Conservation (phyloP, 2,329 filamentous ascomycete species). For the Aspergillus sp. region DNA sequence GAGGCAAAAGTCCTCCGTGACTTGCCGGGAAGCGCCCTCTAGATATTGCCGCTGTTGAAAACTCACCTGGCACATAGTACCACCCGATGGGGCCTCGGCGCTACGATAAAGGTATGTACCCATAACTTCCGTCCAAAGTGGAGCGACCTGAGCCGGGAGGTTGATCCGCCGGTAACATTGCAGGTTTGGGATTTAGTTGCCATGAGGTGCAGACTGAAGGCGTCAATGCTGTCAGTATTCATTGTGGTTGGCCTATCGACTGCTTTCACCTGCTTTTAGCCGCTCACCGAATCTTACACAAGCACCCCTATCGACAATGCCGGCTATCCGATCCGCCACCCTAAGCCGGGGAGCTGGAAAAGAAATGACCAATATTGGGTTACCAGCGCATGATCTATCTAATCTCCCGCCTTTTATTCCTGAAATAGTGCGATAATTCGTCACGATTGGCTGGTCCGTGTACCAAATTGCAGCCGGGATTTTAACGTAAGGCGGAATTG, state of each 20-base stretch:
- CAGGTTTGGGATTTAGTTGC: not conserved
- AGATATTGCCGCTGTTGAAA: not conserved
- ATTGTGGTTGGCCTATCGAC: not conserved
- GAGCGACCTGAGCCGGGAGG: not conserved
- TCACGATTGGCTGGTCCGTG: not conserved
- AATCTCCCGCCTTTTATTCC: not conserved
- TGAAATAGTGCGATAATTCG: not conserved
- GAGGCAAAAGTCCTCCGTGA: not conserved
- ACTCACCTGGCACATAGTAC: too few species aligned
- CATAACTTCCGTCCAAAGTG: not conserved
- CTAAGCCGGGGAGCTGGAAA: not conserved
- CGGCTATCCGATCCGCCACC: not conserved
- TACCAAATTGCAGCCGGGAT: not conserved
- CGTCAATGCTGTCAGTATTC: not conserved
- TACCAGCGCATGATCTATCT: conserved; percentile 1
- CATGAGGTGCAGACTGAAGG: not conserved
- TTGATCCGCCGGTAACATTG: not conserved
- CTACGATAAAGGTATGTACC: not conserved
- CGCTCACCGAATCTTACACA: not conserved
- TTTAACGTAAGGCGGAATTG: not conserved
- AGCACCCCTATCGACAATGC: not conserved
- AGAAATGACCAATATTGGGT: conserved; percentile 2
- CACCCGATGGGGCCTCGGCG: not conserved
- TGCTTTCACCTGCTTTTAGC: not conserved
- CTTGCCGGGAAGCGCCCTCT: not conserved